Evolutionary conservation across 2,329 filamentous ascomycete genomes (phyloP).

Genomic region (Aspergillus pseudoviridinutans): DNA sequence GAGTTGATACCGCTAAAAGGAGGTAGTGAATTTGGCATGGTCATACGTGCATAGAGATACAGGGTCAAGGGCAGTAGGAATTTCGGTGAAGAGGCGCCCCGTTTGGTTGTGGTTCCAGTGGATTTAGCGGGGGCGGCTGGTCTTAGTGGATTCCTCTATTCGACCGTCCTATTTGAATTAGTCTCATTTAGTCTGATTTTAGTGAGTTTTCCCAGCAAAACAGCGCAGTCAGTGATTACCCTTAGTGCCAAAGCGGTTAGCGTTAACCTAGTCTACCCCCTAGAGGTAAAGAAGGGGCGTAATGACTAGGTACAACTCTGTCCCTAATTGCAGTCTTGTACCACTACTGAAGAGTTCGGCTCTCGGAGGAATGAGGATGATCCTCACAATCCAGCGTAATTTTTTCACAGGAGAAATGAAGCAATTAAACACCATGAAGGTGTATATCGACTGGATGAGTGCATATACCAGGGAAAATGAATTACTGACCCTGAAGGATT

Average conservation of each 20-base stretch:
- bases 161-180: neutral
- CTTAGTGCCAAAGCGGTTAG: neutral
- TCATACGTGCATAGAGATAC: neutral
- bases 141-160: neutral
- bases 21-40: neutral
- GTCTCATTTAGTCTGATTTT: neutral
- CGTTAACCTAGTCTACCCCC: neutral
- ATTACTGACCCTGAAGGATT: neutral
- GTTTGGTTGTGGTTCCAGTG: neutral
- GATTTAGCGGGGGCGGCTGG: neutral
- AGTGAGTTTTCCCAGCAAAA: neutral
- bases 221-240: neutral
- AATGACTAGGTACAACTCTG: neutral
- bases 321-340: neutral
- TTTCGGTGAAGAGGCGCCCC: neutral
- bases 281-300: constrained; percentile 7
- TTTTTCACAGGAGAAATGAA: constrained; percentile 4
- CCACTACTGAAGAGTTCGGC: constrained; percentile 7
- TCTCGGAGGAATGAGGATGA: constrained; percentile 16
- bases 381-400: constrained; percentile 18
- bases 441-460: neutral
- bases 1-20: neutral
- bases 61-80: neutral
- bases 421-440: constrained; percentile 1
- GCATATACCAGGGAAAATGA: neutral